Conservation (phyloP, 2,329 filamentous ascomycete genomes). For the Colletotrichum higginsianum region DNA sequence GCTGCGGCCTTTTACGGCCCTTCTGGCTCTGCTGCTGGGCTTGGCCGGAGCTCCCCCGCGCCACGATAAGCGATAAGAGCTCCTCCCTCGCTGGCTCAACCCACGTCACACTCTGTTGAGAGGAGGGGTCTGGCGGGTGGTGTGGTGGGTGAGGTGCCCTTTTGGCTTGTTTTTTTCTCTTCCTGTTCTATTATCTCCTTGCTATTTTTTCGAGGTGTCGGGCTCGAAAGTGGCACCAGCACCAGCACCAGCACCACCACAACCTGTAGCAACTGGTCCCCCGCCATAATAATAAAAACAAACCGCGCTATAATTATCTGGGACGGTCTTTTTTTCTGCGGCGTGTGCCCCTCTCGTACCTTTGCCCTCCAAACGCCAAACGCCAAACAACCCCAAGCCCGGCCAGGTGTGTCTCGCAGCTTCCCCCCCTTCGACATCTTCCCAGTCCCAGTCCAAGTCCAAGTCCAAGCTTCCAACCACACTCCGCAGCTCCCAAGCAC, state of each 20-base stretch:
- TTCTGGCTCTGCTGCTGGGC: constrained; percentile 17
- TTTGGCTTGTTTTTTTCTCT: neutral
- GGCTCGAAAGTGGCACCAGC: constrained; percentile 15
- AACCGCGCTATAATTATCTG: constrained; percentile 38
- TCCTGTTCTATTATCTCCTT: neutral
- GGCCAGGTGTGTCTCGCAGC: constrained; percentile 40
- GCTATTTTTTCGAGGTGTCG: constrained; percentile 24
- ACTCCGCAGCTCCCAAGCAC: constrained; percentile 36
- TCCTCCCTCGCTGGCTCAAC: constrained; percentile 22
- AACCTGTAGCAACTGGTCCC: neutral
- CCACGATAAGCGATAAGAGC: constrained; percentile 43
- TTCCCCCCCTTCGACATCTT: constrained; percentile 26
- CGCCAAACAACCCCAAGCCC: constrained; percentile 6
- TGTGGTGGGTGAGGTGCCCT: constrained; percentile 20
- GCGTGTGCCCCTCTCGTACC: constrained; percentile 2
- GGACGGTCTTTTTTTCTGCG: constrained; percentile 21
- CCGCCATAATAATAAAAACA: constrained; percentile 30
- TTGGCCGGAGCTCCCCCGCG: constrained; percentile 41
- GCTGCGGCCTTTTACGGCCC: constrained; percentile 10
- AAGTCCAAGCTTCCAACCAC: constrained; percentile 35
- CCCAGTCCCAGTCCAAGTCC: constrained; percentile 4
- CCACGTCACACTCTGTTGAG: constrained; percentile 40
- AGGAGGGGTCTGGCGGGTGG: constrained; percentile 20
- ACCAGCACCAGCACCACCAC: neutral
- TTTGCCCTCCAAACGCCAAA: constrained; percentile 12